phyloP scores from a whole-genome alignment of 2,329 filamentous ascomycete genomes.

The Sclerotinia nivalis region DNA sequence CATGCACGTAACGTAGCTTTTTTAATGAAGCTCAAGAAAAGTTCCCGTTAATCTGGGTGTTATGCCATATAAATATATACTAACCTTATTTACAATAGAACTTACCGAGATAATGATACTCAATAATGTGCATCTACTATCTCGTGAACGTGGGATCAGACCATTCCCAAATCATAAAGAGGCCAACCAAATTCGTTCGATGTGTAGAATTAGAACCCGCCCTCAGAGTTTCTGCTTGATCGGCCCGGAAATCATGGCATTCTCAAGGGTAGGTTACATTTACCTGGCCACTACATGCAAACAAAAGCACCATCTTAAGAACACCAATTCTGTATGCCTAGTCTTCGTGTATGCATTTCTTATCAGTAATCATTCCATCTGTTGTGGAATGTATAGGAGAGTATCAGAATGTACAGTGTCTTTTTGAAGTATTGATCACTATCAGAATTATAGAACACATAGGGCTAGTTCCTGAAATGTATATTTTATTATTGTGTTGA shows the following conservation, averaged over 20 bases:
- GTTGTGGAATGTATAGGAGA: background rate
- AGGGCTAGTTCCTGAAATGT: too few species aligned
- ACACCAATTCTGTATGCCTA: slow-evolving; percentile 6
- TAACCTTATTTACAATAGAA: background rate
- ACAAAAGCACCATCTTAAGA: slow-evolving; percentile 1
- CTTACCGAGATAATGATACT: background rate
- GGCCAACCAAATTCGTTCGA: background rate
- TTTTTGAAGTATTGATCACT: too few species aligned
- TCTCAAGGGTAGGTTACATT: background rate
- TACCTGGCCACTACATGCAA: slow-evolving; percentile 2
- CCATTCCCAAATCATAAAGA: background rate
- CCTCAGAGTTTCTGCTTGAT: background rate
- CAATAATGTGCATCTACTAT: background rate
- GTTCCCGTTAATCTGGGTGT: background rate
- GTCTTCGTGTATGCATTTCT: slow-evolving; percentile 22
- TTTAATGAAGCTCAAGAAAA: background rate
- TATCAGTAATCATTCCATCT: slow-evolving; percentile 3
- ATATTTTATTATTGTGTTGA: too few species aligned
- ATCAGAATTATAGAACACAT: too few species aligned
- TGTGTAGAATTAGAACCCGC: background rate
- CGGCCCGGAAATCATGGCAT: slow-evolving; percentile 4
- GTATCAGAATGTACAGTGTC: slow-evolving; percentile 1
- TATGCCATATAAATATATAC: background rate
- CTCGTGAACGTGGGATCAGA: background rate
- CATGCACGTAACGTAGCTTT: background rate